Evolutionary conservation across 306 rosid genomes (phyloP).

Genomic region (Castanea mollissima): DNA sequence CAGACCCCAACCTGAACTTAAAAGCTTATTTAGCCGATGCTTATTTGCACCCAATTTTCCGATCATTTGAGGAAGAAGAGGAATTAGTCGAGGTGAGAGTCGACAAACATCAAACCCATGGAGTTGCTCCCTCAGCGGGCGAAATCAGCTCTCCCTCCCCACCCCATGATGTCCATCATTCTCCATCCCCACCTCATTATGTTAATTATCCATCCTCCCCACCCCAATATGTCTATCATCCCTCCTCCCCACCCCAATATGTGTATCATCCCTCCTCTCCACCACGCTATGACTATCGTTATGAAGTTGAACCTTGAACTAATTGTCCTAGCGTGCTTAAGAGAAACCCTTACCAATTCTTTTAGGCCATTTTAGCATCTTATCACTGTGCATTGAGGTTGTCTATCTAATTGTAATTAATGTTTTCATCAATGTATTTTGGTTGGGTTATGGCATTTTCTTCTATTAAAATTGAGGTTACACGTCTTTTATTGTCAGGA

Average conservation of each 20-base stretch:
- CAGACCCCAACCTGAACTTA: constrained; percentile 73
- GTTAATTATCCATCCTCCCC: constrained; percentile 36
- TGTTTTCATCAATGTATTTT: constrained; percentile 19
- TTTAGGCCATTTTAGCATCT: constrained; percentile 14
- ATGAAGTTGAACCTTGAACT: constrained; percentile 46
- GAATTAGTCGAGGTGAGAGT: constrained; percentile 64
- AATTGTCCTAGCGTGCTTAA: constrained; percentile 11
- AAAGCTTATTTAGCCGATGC: constrained; percentile 81
- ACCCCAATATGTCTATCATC: constrained; percentile 43
- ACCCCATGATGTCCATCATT: constrained; percentile 31
- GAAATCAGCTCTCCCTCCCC: constrained; percentile 63
- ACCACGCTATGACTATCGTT: constrained; percentile 38
- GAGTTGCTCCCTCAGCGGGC: constrained; percentile 35
- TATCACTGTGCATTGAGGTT: neutral
- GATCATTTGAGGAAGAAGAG: constrained; percentile 66
- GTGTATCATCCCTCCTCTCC: constrained; percentile 29
- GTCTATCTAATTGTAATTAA: constrained; percentile 29
- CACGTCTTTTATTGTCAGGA: neutral
- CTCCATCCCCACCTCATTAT: constrained; percentile 26
- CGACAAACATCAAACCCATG: constrained; percentile 59
- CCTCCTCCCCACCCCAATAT: constrained; percentile 47
- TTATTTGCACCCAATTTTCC: constrained; percentile 91
- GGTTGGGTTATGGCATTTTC: constrained; percentile 5
- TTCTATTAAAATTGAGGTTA: neutral
- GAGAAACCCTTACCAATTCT: constrained; percentile 17